Evolutionary conservation across 2,329 filamentous ascomycete genomes (phyloP), one percentile per base, ranked within the genome.

Genomic region (Gremmenia infestans): DNA sequence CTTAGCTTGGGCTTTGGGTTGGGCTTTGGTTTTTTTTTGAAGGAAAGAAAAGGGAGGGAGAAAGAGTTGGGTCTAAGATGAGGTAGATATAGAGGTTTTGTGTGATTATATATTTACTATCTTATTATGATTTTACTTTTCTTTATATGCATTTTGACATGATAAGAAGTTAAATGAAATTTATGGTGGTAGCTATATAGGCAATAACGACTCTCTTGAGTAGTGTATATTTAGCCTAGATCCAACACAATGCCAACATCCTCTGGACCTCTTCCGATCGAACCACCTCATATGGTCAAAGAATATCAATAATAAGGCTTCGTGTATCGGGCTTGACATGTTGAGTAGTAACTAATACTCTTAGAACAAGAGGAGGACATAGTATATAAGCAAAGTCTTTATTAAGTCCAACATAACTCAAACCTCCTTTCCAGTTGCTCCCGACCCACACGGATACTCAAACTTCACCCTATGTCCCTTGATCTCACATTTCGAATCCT

Each of bases 161-260:
- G 19, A 22, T 22, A 22, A 3, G 19, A 22, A 22, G 19, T 22
- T 22, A 22, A 22, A 22, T 22, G 19, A 22, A 22, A 22, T 22
- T 22, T 3, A 22, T 22, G 19, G 19, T 22, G 19, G 19, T 22
- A 22, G 19, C 19, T 22, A 22, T 22, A 3, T 3, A 17, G 15
- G 40, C 14, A 37, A 40, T 5, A 52, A 12, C 39, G 22, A 11
- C 40, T 22, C 3, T 52, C 36, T n/a, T 45, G 22, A 37, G 23
- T 46, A 42, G 39, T 52, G 25, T 52, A 22, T 52, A 22, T 52
- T 46, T 36, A 23, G 40, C 39, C 46, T 46, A 45, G 37, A 45
- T 45, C 40, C 50, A 22, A 22, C 19, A 22, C 3, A 22, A 22
- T 22, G 19, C 19, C 19, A 22, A 22, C 19, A 22, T 22, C 19